Percentiles rank a stretch among this genome's conserved stretches.
phyloP scores from a whole-genome alignment of 2,329 filamentous ascomycete genomes.

The Ophiostoma montium region DNA sequence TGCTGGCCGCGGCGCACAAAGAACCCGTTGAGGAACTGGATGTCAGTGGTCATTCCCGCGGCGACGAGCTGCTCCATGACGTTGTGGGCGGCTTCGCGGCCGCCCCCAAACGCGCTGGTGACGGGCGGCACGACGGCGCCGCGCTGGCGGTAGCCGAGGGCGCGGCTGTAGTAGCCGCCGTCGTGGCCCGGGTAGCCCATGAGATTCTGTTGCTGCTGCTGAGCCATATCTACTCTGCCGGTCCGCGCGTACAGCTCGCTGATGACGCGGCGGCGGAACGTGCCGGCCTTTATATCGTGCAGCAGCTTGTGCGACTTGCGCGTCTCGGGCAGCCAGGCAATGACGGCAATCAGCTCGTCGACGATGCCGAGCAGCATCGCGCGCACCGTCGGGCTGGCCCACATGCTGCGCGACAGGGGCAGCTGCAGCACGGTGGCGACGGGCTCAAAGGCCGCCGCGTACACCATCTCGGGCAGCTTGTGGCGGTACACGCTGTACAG shows the following conservation, averaged over 20 bases:
- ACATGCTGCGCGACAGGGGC: constrained; percentile 51
- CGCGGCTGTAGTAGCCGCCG: neutral
- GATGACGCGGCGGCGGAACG: constrained; percentile 47
- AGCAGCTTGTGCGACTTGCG: neutral
- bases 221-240: too few species aligned
- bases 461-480: constrained; percentile 67
- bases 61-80: constrained; percentile 55
- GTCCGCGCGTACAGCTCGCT: constrained; percentile 20
- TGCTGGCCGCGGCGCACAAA: constrained; percentile 60
- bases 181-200: neutral
- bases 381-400: constrained; percentile 53
- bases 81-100: constrained; percentile 24
- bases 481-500: constrained; percentile 50
- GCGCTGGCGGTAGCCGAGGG: neutral
- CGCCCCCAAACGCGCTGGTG: neutral
- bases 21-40: constrained; percentile 82
- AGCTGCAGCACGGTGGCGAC: constrained; percentile 68
- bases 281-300: constrained; percentile 19
- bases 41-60: constrained; percentile 51
- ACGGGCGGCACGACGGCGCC: neutral
- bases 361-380: constrained; percentile 62
- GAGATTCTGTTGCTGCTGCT: too few species aligned
- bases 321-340: constrained; percentile 58
- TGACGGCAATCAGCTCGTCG: constrained; percentile 55
- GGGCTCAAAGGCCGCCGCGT: constrained; percentile 66